These are phyloP conservation scores for Yamadazyma diddensiae DNA, from an alignment of 1,139 yeast genomes.

Conservation along the genomic window DNA sequence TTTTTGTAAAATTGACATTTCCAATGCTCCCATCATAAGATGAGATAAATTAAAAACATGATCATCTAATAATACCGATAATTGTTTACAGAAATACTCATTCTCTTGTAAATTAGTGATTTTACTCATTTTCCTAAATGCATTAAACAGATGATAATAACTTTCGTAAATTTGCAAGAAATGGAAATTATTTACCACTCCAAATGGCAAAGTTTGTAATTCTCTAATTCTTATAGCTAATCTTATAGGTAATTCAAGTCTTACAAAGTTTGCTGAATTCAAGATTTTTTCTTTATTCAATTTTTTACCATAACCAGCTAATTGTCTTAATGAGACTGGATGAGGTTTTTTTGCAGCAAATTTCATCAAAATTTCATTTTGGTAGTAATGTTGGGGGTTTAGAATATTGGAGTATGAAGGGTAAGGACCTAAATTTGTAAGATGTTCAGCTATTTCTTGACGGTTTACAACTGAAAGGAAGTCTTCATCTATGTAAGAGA, in stretches of 20 bases:
- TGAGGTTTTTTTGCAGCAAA: slow-evolving; percentile 71
- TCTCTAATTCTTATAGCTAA: slow-evolving; percentile 77
- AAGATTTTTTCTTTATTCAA: slow-evolving; percentile 77
- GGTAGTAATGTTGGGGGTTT: slow-evolving; percentile 78
- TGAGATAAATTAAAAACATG: slow-evolving; percentile 82
- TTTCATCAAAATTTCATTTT: slow-evolving; percentile 68
- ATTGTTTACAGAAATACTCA: slow-evolving; percentile 61
- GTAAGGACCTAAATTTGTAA: slow-evolving; percentile 41
- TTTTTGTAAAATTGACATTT: slow-evolving; percentile 63
- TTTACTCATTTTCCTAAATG: slow-evolving; percentile 68
- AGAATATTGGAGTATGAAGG: slow-evolving; percentile 44
- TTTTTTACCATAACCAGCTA: slow-evolving; percentile 85
- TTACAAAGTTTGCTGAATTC: slow-evolving; percentile 81
- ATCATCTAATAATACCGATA: slow-evolving; percentile 65
- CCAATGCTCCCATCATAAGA: slow-evolving; percentile 89
- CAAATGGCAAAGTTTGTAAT: slow-evolving; percentile 78
- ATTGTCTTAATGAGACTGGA: slow-evolving; percentile 82
- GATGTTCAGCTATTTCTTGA: slow-evolving; percentile 39
- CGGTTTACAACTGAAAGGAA: slow-evolving; percentile 30
- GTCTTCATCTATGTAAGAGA: slow-evolving; percentile 31
- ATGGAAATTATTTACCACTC: slow-evolving; percentile 81
- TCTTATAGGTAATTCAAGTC: slow-evolving; percentile 80
- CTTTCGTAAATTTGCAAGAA: slow-evolving; percentile 84
- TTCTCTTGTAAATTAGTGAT: slow-evolving; percentile 72
- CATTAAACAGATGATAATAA: slow-evolving; percentile 82